Evolutionary conservation across 768 basidiomycete species (phyloP).

Genomic region (Psilocybe subaeruginosa): DNA sequence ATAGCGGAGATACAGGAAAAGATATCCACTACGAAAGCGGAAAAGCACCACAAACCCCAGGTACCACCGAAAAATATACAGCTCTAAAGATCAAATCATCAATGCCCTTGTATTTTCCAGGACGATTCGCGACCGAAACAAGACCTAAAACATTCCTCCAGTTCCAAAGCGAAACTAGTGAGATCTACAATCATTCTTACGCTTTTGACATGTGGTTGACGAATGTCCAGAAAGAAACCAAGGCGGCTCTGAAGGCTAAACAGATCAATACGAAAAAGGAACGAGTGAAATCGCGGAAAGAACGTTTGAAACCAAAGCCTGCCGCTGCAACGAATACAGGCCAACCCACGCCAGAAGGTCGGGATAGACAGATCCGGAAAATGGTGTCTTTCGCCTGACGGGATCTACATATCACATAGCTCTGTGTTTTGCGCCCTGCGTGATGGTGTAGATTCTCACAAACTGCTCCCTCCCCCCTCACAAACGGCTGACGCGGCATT

Average conservation of each 20-base stretch:
- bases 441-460: background rate
- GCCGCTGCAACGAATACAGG: background rate
- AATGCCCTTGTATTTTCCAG: conserved; percentile 19
- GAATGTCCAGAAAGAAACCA: conserved; percentile 42
- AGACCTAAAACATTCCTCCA: conserved; percentile 28
- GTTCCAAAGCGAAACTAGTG: conserved; percentile 42
- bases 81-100: background rate
- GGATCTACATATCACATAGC: background rate
- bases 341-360: background rate
- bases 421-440: too few species aligned
- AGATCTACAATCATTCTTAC: conserved; percentile 2
- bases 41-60: conserved; percentile 43
- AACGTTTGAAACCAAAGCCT: conserved; percentile 1
- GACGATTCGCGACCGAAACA: conserved; percentile 26
- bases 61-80: conserved; percentile 24
- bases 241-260: conserved; percentile 37
- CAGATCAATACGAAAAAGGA: conserved; percentile 11
- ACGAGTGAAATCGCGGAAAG: conserved; percentile 10
- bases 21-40: conserved; percentile 39
- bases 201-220: conserved; percentile 8
- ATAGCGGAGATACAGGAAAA: conserved; percentile 51
- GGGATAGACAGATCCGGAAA: conserved; percentile 4
- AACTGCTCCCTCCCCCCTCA: background rate
- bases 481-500: background rate
- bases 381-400: conserved; percentile 9